A percentile compares a stretch with the other conserved stretches of the same genome.
These are phyloP conservation scores for Talaromyces marneffei DNA, from an alignment of 2,329 filamentous ascomycete genomes.

Conservation along the genomic window DNA sequence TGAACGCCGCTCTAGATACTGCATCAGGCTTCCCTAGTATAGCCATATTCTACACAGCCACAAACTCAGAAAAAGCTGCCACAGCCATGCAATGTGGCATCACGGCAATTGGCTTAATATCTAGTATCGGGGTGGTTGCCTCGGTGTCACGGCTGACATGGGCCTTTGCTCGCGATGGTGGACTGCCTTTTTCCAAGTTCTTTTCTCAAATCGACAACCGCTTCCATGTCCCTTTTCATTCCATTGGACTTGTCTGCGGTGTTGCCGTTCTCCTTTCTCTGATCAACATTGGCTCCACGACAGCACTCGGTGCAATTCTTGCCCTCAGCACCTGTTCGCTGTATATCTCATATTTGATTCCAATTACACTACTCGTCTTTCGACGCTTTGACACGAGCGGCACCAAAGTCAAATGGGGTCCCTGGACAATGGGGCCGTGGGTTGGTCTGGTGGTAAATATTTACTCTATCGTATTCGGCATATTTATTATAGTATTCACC, in stretches of 20 bases:
- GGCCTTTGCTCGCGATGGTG: conserved; percentile 47
- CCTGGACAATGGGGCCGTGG: conserved; percentile 19
- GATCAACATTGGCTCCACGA: conserved; percentile 36
- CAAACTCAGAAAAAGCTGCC: conserved; percentile 36
- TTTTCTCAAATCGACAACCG: conserved; percentile 22
- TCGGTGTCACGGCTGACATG: conserved; percentile 46
- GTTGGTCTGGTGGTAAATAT: conserved; percentile 25
- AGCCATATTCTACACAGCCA: conserved; percentile 38
- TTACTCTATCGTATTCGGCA: conserved; percentile 30
- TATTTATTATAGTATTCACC: conserved; percentile 28
- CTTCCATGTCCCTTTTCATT: conserved; percentile 31
- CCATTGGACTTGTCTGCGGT: conserved; percentile 29
- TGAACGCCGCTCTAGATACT: conserved; percentile 28
- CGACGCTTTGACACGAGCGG: conserved; percentile 25
- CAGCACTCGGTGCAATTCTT: conserved; percentile 37
- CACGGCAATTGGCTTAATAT: conserved; percentile 34
- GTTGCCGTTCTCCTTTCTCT: conserved; percentile 32
- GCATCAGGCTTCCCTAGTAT: conserved; percentile 38
- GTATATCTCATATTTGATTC: conserved; percentile 38
- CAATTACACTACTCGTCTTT: conserved; percentile 31
- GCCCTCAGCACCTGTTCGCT: conserved; percentile 35
- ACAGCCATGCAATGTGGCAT: conserved; percentile 38
- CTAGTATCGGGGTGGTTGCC: conserved; percentile 40
- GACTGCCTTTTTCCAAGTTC: conserved; percentile 30
- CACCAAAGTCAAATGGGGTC: conserved; percentile 22